These are phyloP conservation scores for Termitomyces heimii DNA, from an alignment of 768 basidiomycete species.

Conservation along the genomic window DNA sequence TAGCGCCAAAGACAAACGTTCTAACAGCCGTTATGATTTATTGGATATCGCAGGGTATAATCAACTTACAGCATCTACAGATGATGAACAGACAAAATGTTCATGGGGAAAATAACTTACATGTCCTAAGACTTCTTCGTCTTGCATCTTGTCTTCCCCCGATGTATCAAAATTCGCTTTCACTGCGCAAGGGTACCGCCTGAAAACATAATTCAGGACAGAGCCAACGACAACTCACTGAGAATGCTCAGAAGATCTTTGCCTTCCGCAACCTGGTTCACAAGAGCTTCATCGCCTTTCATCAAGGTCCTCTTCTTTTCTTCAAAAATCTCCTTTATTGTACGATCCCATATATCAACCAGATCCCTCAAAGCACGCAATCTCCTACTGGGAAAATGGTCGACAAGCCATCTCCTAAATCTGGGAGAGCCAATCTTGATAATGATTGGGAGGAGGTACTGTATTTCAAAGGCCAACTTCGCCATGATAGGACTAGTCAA, in stretches of 20 bases:
- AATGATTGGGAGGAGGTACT: background rate
- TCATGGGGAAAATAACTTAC: background rate
- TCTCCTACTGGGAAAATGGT: slow-evolving; percentile 3
- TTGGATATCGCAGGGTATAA: background rate
- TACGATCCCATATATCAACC: slow-evolving; percentile 2
- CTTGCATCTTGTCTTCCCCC: background rate
- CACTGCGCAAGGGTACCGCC: background rate
- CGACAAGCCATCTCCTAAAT: slow-evolving; percentile 10
- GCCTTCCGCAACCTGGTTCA: background rate
- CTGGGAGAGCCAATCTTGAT: background rate
- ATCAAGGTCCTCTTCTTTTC: slow-evolving; percentile 4
- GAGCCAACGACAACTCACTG: background rate
- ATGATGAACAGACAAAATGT: background rate
- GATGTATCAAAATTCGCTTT: background rate
- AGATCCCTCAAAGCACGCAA: background rate
- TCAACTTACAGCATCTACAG: slow-evolving; percentile 14
- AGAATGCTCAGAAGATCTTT: background rate
- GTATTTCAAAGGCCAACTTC: background rate
- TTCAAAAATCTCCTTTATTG: slow-evolving; percentile 1
- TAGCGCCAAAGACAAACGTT: background rate
- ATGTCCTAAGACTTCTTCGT: background rate
- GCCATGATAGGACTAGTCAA: background rate
- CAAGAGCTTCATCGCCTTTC: slow-evolving; percentile 2
- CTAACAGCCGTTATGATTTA: background rate
- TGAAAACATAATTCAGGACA: background rate